phyloP scores from a whole-genome alignment of 257 asterid species.

The Solanum sitiens region DNA sequence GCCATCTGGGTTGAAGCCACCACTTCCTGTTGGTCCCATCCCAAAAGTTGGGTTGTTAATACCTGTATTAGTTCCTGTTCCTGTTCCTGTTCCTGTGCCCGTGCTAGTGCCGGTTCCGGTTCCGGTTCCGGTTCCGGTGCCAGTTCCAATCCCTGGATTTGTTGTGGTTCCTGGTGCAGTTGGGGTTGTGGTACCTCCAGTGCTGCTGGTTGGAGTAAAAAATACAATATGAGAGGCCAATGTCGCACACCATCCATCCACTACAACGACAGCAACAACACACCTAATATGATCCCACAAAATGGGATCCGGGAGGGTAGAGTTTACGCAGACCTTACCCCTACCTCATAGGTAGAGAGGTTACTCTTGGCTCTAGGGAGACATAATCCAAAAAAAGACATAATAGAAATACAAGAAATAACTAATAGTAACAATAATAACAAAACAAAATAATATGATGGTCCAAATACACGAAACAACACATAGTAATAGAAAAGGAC shows the following conservation, averaged over 20 bases:
- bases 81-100: rapidly evolving
- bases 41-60: constrained; percentile 1
- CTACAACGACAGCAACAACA: background rate
- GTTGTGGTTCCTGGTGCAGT: constrained; percentile 5
- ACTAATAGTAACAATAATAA: background rate
- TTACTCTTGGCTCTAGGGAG: background rate
- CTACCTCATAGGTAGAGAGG: background rate
- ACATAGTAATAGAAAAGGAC: background rate
- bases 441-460: background rate
- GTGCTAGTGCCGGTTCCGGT: background rate
- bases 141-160: background rate
- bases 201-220: constrained; percentile 6
- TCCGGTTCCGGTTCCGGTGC: background rate
- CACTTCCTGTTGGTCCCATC: constrained; percentile 10
- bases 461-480: background rate
- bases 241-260: background rate
- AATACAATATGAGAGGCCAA: background rate
- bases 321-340: background rate
- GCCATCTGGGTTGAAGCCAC: background rate
- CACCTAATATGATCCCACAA: background rate
- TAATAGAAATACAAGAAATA: background rate
- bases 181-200: constrained; percentile 16
- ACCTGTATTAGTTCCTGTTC: background rate
- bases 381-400: background rate
- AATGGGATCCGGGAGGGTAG: background rate